Evolutionary conservation across 1,139 yeast species (phyloP), one percentile per base, ranked within the genome.

Genomic region (Saccharomyces pastorianus): DNA sequence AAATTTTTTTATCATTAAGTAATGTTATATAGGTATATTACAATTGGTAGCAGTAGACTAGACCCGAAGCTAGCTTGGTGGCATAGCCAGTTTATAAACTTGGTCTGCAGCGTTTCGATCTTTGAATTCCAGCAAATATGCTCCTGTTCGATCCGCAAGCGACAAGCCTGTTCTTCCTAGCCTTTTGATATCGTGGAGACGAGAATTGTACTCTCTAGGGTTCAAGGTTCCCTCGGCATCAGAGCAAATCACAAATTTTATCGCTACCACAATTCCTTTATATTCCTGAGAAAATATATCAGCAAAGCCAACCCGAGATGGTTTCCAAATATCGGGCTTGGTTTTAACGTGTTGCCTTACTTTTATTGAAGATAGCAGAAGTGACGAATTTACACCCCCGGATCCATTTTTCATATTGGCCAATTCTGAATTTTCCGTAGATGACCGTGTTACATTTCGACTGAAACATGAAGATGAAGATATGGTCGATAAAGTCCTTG

Each of bases 161-260:
- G 61, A 50, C 23, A 66, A 55, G 11, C 70, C 70, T 4, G 68
- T 66, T 41, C 64, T 59, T 3, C 68, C 69, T 14, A 65, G 51
- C 47, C 67, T 58, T 48, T 55, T 59, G 2, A 67, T 56, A 25
- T 58, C 58, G 4, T 55, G 48, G 8, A 61, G 11, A 14, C 51
- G 58, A 46, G 34, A n/a, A 28, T 27, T 11, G 27, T 44, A 6
- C n/a, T 28, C 20, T 48, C 53, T 8, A 34, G 49, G 11, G 23
- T 29, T 27, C 26, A 28, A 9, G 2, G 44, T 28, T 46, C 38
- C 48, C 6, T 49, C 49, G 17, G 34, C 46, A 25, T 49, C 56
- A 34, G 42, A 26, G 13, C 50, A 31, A 5, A 62, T 50, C 14
- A 60, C 61, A 44, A 67, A 63, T 32, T 54, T 58, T 13, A 61